Base-by-base conservation (phyloP, 2,329 filamentous ascomycete genomes). In the Cryphonectria parasitica region DNA sequence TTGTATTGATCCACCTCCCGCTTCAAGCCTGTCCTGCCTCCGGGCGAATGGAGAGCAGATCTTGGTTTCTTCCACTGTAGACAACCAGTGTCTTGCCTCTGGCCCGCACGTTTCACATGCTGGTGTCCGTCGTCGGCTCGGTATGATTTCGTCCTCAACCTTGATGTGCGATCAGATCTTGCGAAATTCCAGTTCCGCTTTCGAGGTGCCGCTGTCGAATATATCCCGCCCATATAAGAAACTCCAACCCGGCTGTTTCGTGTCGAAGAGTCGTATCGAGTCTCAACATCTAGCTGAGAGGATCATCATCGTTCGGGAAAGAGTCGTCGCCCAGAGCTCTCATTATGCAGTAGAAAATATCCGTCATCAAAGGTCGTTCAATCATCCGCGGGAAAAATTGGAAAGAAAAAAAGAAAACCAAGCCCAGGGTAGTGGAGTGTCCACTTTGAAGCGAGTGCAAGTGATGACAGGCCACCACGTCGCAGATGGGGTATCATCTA, bases 301-400 rank as follows among this genome's bases (percentile, higher is more conserved):
- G 68, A 43, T 61, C 49, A 61, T 75, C 77, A 77, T 77, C 75
- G 76, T 73, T 74, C 78, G 75, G 76, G 79, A 74, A 75, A 77
- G 77, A 78, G 80, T 81, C 79, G 79, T 78, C 78, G 79, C 67
- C 45, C 77, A 77, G 74, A 79, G 77, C 76, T 76, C 77, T 72
- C 69, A 62, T 69, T 25, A 39, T 56, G 76, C 73, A 72, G 64
- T 67, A 71, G 72, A 66, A 76, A 31, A 76, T 78, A 76, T 79
- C 82, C 77, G 78, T 81, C 77, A 75, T 3, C 79, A 69, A 82
- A 82, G 80, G 80, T 83, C 81, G 80, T 85, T 78, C 81, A 82
- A 82, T 79, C 82, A 82, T 82, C 83, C 80, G 82, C 78, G 83
- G 82, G 81, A 82, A 80, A 77, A 81, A 79, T 5, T 17, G 5